phyloP scores from a whole-genome alignment of 2,329 filamentous ascomycete species.

The Aspergillus candidus region DNA sequence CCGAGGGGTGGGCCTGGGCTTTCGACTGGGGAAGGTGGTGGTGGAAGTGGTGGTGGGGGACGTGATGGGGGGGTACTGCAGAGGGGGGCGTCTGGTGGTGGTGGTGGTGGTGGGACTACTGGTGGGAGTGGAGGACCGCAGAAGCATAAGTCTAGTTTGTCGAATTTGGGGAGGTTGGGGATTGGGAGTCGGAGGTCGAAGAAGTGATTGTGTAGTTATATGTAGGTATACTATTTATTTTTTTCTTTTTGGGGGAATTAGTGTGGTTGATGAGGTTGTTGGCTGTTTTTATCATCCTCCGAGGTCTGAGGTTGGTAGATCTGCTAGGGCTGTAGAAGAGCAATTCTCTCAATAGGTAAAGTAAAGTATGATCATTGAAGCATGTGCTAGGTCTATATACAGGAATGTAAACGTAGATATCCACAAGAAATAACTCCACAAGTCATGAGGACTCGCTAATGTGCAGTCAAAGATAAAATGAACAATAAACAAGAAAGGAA shows the following conservation, averaged over 20 bases:
- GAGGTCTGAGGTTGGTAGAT: too few species aligned
- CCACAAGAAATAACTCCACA: too few species aligned
- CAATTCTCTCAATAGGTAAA: too few species aligned
- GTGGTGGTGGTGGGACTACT: conserved; percentile 24
- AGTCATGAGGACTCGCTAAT: too few species aligned
- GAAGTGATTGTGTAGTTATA: conserved; percentile 19
- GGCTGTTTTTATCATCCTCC: too few species aligned
- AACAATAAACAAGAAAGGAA: too few species aligned
- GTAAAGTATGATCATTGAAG: too few species aligned
- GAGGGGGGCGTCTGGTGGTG: conserved; percentile 13
- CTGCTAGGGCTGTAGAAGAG: too few species aligned
- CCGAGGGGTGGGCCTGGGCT: conserved; percentile 24
- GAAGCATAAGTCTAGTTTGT: conserved; percentile 59
- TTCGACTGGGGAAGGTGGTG: conserved; percentile 15
- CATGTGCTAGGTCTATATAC: too few species aligned
- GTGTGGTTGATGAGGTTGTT: too few species aligned
- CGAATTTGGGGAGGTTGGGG: conserved; percentile 66
- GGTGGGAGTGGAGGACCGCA: conserved; percentile 35
- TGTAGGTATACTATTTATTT: background rate
- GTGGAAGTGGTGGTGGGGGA: conserved; percentile 37
- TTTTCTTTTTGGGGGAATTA: background rate
- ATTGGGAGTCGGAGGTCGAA: conserved; percentile 58
- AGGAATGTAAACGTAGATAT: too few species aligned
- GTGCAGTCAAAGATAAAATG: too few species aligned
- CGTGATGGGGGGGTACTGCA: conserved; percentile 3